phyloP scores from a whole-genome alignment of 2,329 filamentous ascomycete species.

The Neonectria faginata region DNA sequence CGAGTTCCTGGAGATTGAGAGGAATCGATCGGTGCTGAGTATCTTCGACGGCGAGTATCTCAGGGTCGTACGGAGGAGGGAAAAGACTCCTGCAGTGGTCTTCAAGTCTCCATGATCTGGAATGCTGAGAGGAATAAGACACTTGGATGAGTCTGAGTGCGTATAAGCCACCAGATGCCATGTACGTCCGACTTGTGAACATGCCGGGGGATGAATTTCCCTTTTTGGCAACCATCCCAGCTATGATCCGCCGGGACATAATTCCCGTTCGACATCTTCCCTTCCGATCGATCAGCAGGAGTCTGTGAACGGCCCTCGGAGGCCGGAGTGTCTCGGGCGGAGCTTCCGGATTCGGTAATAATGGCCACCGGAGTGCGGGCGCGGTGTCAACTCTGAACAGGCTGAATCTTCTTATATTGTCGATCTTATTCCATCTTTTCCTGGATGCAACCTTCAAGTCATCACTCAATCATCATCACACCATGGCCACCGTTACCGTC shows the following conservation, averaged over 20 bases:
- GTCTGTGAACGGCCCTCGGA: neutral
- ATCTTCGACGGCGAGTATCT: slow-evolving; percentile 18
- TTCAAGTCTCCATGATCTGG: too few relatives aligned
- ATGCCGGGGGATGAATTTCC: too few relatives aligned
- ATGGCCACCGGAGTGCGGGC: neutral
- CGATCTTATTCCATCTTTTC: too few relatives aligned
- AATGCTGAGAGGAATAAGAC: too few relatives aligned
- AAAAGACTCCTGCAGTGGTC: neutral
- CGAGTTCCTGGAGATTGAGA: neutral
- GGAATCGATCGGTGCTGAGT: slow-evolving; percentile 20
- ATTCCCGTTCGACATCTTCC: neutral
- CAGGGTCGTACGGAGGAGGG: slow-evolving; percentile 11
- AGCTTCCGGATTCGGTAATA: neutral
- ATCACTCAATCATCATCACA: slow-evolving; percentile 1
- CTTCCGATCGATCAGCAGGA: neutral
- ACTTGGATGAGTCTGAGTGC: too few relatives aligned
- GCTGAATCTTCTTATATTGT: neutral
- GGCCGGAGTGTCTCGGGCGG: neutral
- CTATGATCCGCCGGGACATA: too few relatives aligned
- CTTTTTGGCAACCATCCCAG: too few relatives aligned
- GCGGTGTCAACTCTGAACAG: neutral
- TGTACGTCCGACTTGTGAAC: too few relatives aligned
- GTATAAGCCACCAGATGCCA: too few relatives aligned
- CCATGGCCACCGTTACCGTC: slow-evolving; percentile 51
- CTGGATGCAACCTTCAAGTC: too few relatives aligned